These are phyloP conservation scores for Geotrichum carabidarum DNA, from an alignment of 1,139 yeast species.

Conservation along the genomic window DNA sequence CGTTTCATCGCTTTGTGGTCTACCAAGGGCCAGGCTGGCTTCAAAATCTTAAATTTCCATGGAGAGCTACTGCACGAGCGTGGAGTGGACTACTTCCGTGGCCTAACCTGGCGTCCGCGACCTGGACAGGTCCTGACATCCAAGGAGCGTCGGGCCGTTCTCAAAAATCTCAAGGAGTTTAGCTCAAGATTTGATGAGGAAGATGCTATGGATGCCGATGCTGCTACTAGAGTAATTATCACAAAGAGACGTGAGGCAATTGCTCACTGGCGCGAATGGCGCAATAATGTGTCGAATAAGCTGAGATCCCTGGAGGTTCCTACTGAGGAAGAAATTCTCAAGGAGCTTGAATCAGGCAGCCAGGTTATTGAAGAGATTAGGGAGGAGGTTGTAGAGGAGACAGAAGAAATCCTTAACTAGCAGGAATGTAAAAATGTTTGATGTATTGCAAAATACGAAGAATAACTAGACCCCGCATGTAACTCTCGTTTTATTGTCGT, in stretches of 20 bases:
- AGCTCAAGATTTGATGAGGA: constrained; percentile 89
- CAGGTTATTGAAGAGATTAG: constrained; percentile 58
- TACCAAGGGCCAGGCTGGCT: constrained; percentile 85
- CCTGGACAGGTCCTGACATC: constrained; percentile 72
- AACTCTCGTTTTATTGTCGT: neutral
- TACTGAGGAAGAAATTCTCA: constrained; percentile 29
- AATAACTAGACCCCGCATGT: neutral
- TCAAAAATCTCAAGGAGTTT: constrained; percentile 84
- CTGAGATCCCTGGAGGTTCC: constrained; percentile 45
- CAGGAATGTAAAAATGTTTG: neutral
- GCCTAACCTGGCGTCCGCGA: constrained; percentile 95
- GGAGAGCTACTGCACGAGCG: constrained; percentile 77
- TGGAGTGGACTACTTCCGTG: constrained; percentile 74
- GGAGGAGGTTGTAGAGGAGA: constrained; percentile 71
- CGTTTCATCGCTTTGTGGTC: constrained; percentile 79
- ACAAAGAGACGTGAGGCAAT: constrained; percentile 75
- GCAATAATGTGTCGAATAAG: constrained; percentile 51
- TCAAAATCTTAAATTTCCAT: constrained; percentile 76
- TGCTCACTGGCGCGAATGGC: constrained; percentile 82
- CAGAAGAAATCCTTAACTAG: constrained; percentile 66
- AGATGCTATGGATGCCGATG: constrained; percentile 95
- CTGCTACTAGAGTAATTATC: constrained; percentile 85
- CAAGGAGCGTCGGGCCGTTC: constrained; percentile 80
- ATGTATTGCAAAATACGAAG: neutral
- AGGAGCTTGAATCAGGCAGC: constrained; percentile 40